Base-by-base conservation (phyloP, 768 basidiomycete species). In the Thelephora aurantiotincta region DNA sequence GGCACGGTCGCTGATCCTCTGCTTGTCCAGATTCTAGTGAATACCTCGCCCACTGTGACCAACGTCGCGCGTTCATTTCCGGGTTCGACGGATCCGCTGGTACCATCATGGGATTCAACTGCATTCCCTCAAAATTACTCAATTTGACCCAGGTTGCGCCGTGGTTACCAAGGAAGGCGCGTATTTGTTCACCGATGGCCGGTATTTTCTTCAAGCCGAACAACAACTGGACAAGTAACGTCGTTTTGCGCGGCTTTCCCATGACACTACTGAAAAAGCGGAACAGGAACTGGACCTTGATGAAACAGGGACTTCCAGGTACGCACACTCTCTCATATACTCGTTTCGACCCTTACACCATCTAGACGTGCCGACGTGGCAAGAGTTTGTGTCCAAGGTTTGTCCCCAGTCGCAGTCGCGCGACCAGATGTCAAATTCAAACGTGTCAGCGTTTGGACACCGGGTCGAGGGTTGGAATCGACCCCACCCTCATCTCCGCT, bases 41-140 rank as follows among this genome's bases (percentile, higher is more conserved):
- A 62, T 94, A 93, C 62, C 73, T 82, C 14, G 86, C 92, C 7
- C 70, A 74, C 30, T 89, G 83, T 52, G 91, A 97, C 66, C 70
- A 82, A 49, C 71, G 91, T 48, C 74, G 94, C 20, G 85, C 76
- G 0, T 98, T 77, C 66, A 88, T 99, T 53, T 92, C 89, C 30
- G 88, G 88, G 11, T 99, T 97, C 67, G 88, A 75, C 49, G 96
- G 96, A 20, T 94, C 90, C 35, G 93, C 94, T 57, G 92, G 92
- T 78, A 45, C 7, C n/a, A 19, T 41, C n/a, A 22, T 14, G n/a
- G 14, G n/a, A 6, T 12, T 42, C 19, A 30, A 9, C 33, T 3
- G 18, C 13, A 12, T 12, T 16, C 14, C 30, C n/a, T 11, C 33
- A 19, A 30, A n/a, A 35, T 20, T 19, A 42, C 43, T 26, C 14